Evolutionary conservation across 257 asterid species (phyloP), one percentile per base, ranked within the genome.

Genomic region (Salvia hispanica): DNA sequence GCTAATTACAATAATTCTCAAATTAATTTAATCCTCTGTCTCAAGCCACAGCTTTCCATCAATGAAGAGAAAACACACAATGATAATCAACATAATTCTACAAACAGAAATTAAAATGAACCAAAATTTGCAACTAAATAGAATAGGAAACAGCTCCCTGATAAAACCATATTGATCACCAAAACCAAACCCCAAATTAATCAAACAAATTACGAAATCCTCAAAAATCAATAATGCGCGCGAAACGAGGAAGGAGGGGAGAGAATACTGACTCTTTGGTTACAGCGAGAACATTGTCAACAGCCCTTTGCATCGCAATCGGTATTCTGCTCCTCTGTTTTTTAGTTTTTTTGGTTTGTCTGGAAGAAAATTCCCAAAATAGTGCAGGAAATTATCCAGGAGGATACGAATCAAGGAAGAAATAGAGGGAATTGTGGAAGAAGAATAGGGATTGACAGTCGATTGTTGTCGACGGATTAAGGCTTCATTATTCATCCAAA

Each of bases 241-340:
- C 21, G 8, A 18, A 58, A 11, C 51, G 39, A 62, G 33, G 40
- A 14, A 7, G 60, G 50, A 67, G 40, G 12, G 34, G 72, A 45
- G 65, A n/a, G 25, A 55, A 75, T 21, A 75, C 95, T 71, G 67
- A 90, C 99, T 93, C 99, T 74, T 93, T 88, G 67, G 95, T 81
- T 39, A 88, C 83, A 62, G 99, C 97, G 50, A 93, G 86, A 83
- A 83, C 87, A 84, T 86, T 83, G 88, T 93, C 99, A 78, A 93
- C 99, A 52, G 78, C 73, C 77, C 95, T 85, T 83, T 93, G 99
- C 94, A 93, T 85, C 86, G 90, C 80, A 76, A 70, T 47, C 69
- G 60, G 62, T 71, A 67, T 58, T 70, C 74, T 48, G 62, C 54
- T 44, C 53, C 70, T 37, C n/a, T 58, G n/a, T n/a, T 2, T 33